Base-by-base conservation (phyloP, 257 asterid genomes). In the Nicotiana undulata region DNA sequence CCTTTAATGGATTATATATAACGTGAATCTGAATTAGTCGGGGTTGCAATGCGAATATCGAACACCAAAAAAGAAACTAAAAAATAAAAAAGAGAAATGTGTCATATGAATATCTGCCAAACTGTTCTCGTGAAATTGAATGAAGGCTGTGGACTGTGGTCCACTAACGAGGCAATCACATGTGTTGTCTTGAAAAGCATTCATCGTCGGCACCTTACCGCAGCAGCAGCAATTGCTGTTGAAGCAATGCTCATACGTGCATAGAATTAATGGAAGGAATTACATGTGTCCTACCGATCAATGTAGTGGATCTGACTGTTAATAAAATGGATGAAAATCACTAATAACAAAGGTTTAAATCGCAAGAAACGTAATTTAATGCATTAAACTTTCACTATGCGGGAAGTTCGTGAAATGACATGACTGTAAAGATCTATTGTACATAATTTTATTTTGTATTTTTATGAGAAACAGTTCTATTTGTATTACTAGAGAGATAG, bases 131-230 rank as follows among this genome's bases (percentile, higher is more conserved):
- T 40, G 12, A 37, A 37, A 40, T 17, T 24, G 10, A 68, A 68
- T 40, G 12, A 40, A 40, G 49, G 12, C 49, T 40, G 12, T 40
- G 49, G 18, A 46, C 4, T 70, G 20, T 44, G 78, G 78, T 72
- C 78, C 78, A 74, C 59, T 46, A 72, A 24, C 13, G 20, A 46
- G 61, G 40, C 8, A 32, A 72, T 74, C 78, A 49, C 78, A 46
- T 74, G 78, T 4, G 60, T 49, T 74, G 78, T 74, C 78, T 49
- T 74, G 60, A 3, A 49, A 74, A 46, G 40, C 44, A 74, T 74
- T 44, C 28, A 24, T 72, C 60, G 61, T 74, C 78, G 60, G 61
- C 44, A 24, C 32, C 61, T 46, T 49, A 49, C 40, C 16, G 44
- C 40, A 13, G 61, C 8, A 70, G 37, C 75, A 17, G 7, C 75